Percentiles rank a stretch among this genome's conserved stretches.
These are phyloP conservation scores for Guyanaporus albipodus DNA, from an alignment of 768 basidiomycete species.

Conservation along the genomic window DNA sequence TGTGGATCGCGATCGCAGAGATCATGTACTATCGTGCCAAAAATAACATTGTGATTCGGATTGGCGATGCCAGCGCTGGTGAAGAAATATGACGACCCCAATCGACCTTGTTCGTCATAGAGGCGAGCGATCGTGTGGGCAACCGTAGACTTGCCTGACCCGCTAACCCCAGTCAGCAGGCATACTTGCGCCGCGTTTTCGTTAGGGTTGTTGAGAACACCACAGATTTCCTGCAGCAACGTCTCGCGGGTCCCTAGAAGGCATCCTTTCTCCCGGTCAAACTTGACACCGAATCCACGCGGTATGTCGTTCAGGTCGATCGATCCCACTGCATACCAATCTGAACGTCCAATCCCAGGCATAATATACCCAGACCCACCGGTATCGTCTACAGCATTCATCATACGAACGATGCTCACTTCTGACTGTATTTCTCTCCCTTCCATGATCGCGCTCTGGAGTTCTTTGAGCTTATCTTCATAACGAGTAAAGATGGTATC, in stretches of 20 bases:
- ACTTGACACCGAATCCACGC: too few relatives aligned
- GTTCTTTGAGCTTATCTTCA: background rate
- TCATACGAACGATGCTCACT: too few relatives aligned
- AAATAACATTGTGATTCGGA: conserved; percentile 13
- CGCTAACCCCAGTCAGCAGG: background rate
- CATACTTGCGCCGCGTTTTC: background rate
- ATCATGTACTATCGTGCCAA: conserved; percentile 19
- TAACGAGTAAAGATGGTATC: background rate
- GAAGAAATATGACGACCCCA: too few relatives aligned
- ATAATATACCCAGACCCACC: background rate
- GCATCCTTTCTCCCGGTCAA: too few relatives aligned
- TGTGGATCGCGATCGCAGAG: conserved; percentile 18
- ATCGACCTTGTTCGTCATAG: background rate
- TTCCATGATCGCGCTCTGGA: background rate
- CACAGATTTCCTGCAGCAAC: too few relatives aligned
- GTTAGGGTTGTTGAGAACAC: too few relatives aligned
- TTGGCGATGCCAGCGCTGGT: background rate
- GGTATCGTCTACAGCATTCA: background rate
- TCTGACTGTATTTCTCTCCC: too few relatives aligned
- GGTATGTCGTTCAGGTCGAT: too few relatives aligned
- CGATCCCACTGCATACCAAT: background rate
- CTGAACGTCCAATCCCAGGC: background rate
- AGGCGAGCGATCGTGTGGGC: too few relatives aligned
- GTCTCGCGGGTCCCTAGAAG: conserved; percentile 1
- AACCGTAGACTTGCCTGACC: background rate